Evolutionary conservation across 208 protist species (phyloP).

Genomic region (Tritrichomonas musculus): DNA sequence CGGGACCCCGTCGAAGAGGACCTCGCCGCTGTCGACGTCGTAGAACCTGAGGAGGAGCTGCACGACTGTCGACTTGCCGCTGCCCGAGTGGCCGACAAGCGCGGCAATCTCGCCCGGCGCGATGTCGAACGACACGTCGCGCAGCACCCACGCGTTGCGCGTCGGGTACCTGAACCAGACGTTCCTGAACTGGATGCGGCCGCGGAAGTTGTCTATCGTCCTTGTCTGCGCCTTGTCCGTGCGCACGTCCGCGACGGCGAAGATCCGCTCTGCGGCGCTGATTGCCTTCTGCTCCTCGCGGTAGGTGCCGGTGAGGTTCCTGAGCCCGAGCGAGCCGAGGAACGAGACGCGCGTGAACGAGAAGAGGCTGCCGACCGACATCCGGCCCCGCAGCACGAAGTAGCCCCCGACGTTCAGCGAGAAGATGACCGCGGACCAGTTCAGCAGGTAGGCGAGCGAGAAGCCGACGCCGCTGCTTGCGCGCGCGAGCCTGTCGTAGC

Average conservation of each 20-base stretch:
- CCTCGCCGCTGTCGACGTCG: constrained; percentile 36
- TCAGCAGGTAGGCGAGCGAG: not conserved
- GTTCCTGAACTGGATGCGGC: constrained; percentile 13
- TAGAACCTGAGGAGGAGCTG: not conserved
- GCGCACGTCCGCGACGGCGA: not conserved
- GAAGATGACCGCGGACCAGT: not conserved
- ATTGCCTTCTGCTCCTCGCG: not conserved
- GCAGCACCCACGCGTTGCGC: constrained; percentile 19
- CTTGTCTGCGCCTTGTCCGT: not conserved
- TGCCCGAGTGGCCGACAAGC: not conserved
- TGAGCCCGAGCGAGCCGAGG: not conserved
- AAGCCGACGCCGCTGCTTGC: too few relatives aligned
- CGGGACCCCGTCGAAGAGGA: constrained; percentile 59
- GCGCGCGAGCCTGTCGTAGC: too few relatives aligned
- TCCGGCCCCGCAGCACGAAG: not conserved
- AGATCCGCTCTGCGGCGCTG: not conserved
- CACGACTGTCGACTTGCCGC: constrained; percentile 37
- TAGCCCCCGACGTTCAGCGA: not conserved
- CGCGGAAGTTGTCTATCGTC: not conserved
- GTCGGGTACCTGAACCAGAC: constrained; percentile 30
- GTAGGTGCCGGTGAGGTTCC: not conserved
- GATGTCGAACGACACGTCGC: constrained; percentile 40
- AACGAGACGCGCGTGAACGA: not conserved
- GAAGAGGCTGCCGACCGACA: not conserved
- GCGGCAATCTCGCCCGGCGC: not conserved